Evolutionary conservation across 2,329 filamentous ascomycete genomes (phyloP), one percentile per base, ranked within the genome.

Genomic region (Huntiella abstrusa): DNA sequence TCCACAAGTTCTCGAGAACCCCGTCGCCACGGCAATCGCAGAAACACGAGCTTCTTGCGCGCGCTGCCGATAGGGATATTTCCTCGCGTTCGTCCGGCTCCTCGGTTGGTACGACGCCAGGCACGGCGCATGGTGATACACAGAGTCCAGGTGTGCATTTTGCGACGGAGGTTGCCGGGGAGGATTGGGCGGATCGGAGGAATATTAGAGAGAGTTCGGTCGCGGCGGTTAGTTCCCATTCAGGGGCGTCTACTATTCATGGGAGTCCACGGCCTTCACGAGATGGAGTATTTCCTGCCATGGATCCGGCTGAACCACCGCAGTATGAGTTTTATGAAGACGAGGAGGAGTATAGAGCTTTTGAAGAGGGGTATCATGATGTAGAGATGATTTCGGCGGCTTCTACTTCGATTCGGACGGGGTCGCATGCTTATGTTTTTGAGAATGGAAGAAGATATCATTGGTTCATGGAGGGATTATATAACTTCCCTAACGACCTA

Each of bases 401-500:
- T 10, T 15, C 12, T 8, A 49, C 48, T 12, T 46, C 44, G 7
- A 46, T 49, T 22, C 44, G 44, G 15, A 40, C 43, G n/a, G 41
- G 32, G 11, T 39, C 36, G 17, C 47, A 49, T 33, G 51, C 44
- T 4, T 50, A 52, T 41, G 46, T 45, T 5, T 49, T 38, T 37
- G 49, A 49, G 13, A 50, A 52, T 41, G 51, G 51, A 12, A 33
- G 56, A 35, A 46, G 55, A 13, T 69, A 68, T 48, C 66, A 69
- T 52, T 58, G 59, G 33, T 69, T 62, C 52, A 59, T 60, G 43
- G 56, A 62, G 36, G 63, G 63, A 33, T 57, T 59, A 8, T 77
- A 77, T 53, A 68, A 68, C 46, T 73, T 75, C 43, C 73, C 73
- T 19, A 77, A 75, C 47, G 73, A 77, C 50, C 72, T 75, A 42